phyloP scores from a whole-genome alignment of 768 basidiomycete species.

The Tulasnella sp. region DNA sequence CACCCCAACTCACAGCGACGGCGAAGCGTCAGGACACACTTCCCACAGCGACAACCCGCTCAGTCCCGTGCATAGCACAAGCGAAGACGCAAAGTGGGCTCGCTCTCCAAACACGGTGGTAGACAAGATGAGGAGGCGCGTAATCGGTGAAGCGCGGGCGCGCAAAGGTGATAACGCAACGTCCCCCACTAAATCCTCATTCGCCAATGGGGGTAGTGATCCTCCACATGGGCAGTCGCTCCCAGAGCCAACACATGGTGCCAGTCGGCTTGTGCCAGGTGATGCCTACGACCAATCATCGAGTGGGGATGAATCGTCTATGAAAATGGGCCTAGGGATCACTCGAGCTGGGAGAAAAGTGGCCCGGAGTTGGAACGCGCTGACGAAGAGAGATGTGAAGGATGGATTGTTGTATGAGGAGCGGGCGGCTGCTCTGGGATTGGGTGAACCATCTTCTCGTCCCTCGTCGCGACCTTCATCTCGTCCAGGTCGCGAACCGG shows the following conservation, averaged over 20 bases:
- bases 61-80: conserved; percentile 1
- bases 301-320: conserved; percentile 2
- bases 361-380: conserved; percentile 9
- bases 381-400: background rate
- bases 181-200: background rate
- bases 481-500: background rate
- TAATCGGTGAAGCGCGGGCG: background rate
- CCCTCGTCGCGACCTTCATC: background rate
- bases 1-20: background rate
- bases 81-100: background rate
- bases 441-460: background rate
- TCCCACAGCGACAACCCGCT: conserved; percentile 1
- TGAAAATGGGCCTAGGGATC: background rate
- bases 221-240: no score
- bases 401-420: conserved; percentile 7
- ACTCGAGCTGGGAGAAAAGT: conserved; percentile 5
- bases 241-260: no score
- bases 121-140: conserved; percentile 1
- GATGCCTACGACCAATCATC: background rate
- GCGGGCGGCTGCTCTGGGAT: background rate
- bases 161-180: background rate
- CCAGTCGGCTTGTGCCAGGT: background rate
- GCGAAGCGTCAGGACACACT: conserved; percentile 2
- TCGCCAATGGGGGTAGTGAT: background rate
- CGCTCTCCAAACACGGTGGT: background rate